A percentile compares a stretch with the other conserved stretches of the same genome.
phyloP scores from a whole-genome alignment of 305 asterid genomes.

The Solanum hybrid region DNA sequence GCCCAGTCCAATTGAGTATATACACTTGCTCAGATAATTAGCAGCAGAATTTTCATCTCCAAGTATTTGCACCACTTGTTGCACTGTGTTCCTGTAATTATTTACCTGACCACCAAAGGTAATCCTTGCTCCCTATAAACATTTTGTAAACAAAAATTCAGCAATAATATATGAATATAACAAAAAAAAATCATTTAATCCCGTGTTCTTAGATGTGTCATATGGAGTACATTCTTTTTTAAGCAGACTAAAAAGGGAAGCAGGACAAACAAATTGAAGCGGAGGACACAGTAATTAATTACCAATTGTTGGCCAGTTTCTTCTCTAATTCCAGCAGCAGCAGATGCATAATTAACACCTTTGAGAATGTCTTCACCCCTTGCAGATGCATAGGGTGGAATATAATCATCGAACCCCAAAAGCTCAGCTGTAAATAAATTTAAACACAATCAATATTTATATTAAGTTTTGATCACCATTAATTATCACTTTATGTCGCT shows the following conservation, averaged over 20 bases:
- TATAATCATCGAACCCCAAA: conserved; percentile 50
- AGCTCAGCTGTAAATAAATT: conserved; percentile 43
- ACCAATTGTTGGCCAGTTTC: conserved; percentile 83
- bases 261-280: not conserved
- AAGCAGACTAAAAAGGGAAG: too few relatives aligned
- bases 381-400: conserved; percentile 49
- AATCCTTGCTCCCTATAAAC: conserved; percentile 25
- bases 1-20: conserved; percentile 52
- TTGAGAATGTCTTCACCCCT: conserved; percentile 43
- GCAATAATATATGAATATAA: not conserved
- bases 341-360: conserved; percentile 79
- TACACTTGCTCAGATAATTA: conserved; percentile 31
- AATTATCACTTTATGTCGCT: not conserved
- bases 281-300: accelerated
- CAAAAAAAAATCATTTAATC: not conserved
- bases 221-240: too few relatives aligned
- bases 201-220: not conserved
- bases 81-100: conserved; percentile 33
- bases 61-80: conserved; percentile 21
- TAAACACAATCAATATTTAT: not conserved
- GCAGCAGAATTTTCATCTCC: conserved; percentile 24
- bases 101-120: conserved; percentile 24
- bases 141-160: not conserved
- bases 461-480: not conserved
- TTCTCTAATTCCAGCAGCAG: conserved; percentile 63